Conservation (phyloP, 495 filamentous ascomycete species). For the Aspergillus affinis region DNA sequence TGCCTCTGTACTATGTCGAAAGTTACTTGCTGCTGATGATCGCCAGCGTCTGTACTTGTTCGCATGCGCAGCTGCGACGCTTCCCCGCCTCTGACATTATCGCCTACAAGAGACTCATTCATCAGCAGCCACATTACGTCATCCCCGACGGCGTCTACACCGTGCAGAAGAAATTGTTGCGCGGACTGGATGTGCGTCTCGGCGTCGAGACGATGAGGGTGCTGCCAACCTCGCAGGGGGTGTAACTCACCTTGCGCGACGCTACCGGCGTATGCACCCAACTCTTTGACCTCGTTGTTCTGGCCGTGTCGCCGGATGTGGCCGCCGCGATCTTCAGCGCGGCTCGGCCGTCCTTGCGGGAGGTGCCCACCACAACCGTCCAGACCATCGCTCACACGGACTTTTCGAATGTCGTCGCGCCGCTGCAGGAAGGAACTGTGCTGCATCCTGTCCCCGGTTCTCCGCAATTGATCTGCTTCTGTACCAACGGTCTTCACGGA, state of each 20-base stretch:
- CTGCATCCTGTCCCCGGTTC: background rate
- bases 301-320: conserved; percentile 44
- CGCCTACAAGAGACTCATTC: conserved; percentile 41
- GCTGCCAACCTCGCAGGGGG: conserved; percentile 4
- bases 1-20: conserved; percentile 39
- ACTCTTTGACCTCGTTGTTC: conserved; percentile 39
- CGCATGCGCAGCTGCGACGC: conserved; percentile 42
- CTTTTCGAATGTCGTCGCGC: conserved; percentile 15
- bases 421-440: background rate
- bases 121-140: conserved; percentile 46
- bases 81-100: conserved; percentile 50
- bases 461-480: conserved; percentile 28
- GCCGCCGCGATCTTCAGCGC: conserved; percentile 40
- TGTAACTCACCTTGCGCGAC: conserved; percentile 8
- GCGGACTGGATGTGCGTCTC: conserved; percentile 28
- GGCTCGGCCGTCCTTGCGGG: conserved; percentile 27
- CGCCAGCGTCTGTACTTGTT: conserved; percentile 49
- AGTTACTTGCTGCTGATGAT: conserved; percentile 52
- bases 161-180: conserved; percentile 41
- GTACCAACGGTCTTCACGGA: conserved; percentile 30
- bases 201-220: conserved; percentile 17
- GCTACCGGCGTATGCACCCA: conserved; percentile 5
- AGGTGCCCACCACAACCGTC: conserved; percentile 42
- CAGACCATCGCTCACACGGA: conserved; percentile 46
- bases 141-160: conserved; percentile 43